A percentile compares a stretch with the other conserved stretches of the same genome.
Evolutionary conservation across 148 eudicot species (phyloP).

Genomic region (Arbutus unedo): DNA sequence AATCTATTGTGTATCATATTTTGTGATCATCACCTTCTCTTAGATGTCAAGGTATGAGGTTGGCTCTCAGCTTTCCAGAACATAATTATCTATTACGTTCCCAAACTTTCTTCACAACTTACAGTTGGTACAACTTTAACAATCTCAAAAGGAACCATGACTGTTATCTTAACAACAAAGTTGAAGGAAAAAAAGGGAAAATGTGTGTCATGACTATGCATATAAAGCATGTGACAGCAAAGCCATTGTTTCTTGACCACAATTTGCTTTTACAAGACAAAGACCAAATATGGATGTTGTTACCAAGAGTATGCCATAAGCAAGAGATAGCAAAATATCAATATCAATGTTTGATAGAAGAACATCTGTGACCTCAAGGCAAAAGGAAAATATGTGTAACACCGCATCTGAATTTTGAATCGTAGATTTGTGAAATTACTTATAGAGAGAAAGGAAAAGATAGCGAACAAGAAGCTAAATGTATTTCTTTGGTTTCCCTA

Average conservation of each 20-base stretch:
- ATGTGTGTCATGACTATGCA: no score
- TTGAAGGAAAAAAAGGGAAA: no score
- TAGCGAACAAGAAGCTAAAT: no score
- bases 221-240: no score
- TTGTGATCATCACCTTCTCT: background rate
- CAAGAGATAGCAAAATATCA: background rate
- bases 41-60: background rate
- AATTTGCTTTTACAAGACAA: background rate
- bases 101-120: background rate
- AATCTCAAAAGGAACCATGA: background rate
- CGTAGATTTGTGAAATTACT: no score
- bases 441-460: no score
- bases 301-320: background rate
- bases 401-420: background rate
- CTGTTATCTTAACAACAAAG: no score
- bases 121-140: background rate
- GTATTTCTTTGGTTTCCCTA: no score
- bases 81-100: no score
- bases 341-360: background rate
- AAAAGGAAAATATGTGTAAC: background rate
- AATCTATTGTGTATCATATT: no score
- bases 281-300: background rate
- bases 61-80: background rate
- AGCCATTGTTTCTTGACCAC: no score
- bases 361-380: background rate